These are phyloP conservation scores for Lactifluus piperatus DNA, from an alignment of 768 basidiomycete genomes.

Conservation along the genomic window DNA sequence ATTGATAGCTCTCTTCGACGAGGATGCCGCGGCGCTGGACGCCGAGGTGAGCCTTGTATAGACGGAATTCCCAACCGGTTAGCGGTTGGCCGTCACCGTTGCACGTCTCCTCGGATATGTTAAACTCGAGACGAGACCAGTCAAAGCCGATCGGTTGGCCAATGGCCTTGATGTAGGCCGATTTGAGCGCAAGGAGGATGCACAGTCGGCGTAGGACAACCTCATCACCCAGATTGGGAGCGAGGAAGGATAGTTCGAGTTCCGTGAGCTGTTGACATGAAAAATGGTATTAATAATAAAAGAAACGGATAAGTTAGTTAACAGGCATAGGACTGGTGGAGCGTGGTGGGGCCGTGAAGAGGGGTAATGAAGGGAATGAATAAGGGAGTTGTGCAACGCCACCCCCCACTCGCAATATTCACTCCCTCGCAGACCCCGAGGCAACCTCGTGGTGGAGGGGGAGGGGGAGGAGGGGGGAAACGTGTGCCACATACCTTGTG, in stretches of 20 bases:
- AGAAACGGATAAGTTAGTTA: too few relatives aligned
- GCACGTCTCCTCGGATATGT: slow-evolving; percentile 54
- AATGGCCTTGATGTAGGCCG: slow-evolving; percentile 77
- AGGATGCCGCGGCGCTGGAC: slow-evolving; percentile 50
- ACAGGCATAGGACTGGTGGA: not conserved
- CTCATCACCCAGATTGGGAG: slow-evolving; percentile 47
- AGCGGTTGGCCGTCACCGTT: slow-evolving; percentile 61
- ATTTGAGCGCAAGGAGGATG: slow-evolving; percentile 71
- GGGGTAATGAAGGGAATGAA: not conserved
- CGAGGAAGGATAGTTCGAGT: slow-evolving; percentile 45
- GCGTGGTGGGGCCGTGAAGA: not conserved
- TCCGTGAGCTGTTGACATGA: slow-evolving; percentile 36
- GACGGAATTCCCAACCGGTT: slow-evolving; percentile 79
- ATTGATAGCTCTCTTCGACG: slow-evolving; percentile 63
- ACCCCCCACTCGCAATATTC: too few relatives aligned
- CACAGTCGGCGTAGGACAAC: slow-evolving; percentile 64
- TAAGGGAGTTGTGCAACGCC: not conserved
- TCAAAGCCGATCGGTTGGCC: slow-evolving; percentile 78
- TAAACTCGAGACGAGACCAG: slow-evolving; percentile 74
- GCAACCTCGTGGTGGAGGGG: not conserved
- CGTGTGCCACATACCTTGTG: slow-evolving; percentile 51
- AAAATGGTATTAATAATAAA: not conserved
- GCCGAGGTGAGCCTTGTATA: slow-evolving; percentile 67
- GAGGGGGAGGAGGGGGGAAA: too few relatives aligned
- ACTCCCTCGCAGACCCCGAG: too few relatives aligned